Evolutionary conservation across 2,329 filamentous ascomycete genomes (phyloP).

Genomic region (Aureobasidium sp.): DNA sequence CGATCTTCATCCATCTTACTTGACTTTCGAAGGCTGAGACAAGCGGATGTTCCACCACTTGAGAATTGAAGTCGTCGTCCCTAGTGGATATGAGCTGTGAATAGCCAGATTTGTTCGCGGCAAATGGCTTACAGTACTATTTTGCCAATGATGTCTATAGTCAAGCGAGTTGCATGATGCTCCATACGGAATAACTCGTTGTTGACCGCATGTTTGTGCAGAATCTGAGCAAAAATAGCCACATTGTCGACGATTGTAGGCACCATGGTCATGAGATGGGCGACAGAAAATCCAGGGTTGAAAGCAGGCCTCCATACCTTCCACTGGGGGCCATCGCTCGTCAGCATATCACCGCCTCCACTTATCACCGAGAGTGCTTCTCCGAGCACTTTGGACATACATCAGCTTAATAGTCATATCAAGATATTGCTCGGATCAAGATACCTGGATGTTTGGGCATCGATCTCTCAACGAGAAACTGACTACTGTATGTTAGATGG

Average conservation of each 20-base stretch:
- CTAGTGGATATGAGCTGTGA: conserved; percentile 8
- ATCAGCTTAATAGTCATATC: neutral
- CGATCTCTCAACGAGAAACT: conserved; percentile 31
- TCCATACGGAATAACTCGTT: conserved; percentile 35
- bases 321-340: conserved; percentile 33
- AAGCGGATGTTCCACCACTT: conserved; percentile 30
- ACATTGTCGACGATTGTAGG: conserved; percentile 32
- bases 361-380: conserved; percentile 31
- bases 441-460: conserved; percentile 28
- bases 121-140: conserved; percentile 25
- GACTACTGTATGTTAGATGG: conserved; percentile 32
- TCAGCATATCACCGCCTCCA: conserved; percentile 32
- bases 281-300: conserved; percentile 35
- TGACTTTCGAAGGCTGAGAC: conserved; percentile 31
- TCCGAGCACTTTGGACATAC: conserved; percentile 16
- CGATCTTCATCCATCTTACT: conserved; percentile 26
- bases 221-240: conserved; percentile 27
- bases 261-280: conserved; percentile 34
- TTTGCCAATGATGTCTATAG: conserved; percentile 38
- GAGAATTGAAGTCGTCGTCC: conserved; percentile 33
- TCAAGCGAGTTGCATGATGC: conserved; percentile 32
- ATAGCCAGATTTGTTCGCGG: too few species aligned
- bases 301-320: conserved; percentile 39
- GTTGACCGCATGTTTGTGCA: conserved; percentile 30
- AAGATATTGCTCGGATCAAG: neutral